Base-by-base conservation (phyloP, 495 filamentous ascomycete genomes). In the Mycothermus thermophilus region DNA sequence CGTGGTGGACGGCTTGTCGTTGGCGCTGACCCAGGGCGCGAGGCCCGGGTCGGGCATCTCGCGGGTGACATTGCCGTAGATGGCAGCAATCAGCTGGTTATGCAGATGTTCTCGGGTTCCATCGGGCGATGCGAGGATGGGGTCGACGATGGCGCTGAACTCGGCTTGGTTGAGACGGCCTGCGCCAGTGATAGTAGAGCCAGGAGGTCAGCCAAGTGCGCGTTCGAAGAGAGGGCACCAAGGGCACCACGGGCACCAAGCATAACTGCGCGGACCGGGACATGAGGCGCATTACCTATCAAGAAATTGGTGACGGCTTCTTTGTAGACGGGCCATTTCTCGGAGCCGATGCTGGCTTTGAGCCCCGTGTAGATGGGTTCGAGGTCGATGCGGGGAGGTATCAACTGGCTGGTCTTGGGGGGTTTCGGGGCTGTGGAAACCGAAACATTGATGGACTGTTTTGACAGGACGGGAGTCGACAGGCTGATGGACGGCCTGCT, bases 11-110 rank as follows among this genome's bases (percentile, higher is more conserved):
- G 86, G 86, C 62, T 95, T 95, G 61, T 96, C 88, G 49, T 90
- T 94, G 15, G 83, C 83, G 44, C 81, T 85, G 35, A 97, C 90
- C 87, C 87, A 97, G 46, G 73, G 81, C 40, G 90, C 92, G 46
- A 93, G 80, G 43, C 85, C 86, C 57, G 80, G 77, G 51, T 93
- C 86, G 5, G 90, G 90, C 50, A 82, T 74, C 55, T 97, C 90
- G 38, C 90, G 72, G 16, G 74, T 79, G 30, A 82, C 68, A 62
- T 97, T 97, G 40, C 72, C 80, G 50, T 80, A 81, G 50, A 97
- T 79, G 24, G 80, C 83, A 50, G 75, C 71, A 34, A 95, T 57
- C 35, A 96, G 77, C 51, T 84, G 80, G 56, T 97, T 97, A 58
- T 97, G 90, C 12, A 90, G 72, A 52, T 92, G 83, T 50, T 79